These are phyloP conservation scores for Fusarium camptoceras DNA, from an alignment of 2,329 filamentous ascomycete genomes.

Conservation along the genomic window DNA sequence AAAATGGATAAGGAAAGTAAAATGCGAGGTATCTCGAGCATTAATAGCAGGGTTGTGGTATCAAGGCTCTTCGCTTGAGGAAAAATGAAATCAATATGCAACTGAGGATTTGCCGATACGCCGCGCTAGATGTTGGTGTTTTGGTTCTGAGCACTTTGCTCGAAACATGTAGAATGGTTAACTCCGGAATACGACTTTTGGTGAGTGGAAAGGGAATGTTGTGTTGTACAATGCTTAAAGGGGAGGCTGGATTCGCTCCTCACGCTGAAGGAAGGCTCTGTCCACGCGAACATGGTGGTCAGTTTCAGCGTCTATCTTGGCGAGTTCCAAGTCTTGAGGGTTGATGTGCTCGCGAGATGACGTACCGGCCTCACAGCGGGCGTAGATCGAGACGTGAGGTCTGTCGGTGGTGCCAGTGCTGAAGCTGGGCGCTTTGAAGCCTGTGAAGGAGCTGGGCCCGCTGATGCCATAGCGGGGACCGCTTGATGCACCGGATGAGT, in stretches of 20 bases:
- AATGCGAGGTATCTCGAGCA: slow-evolving; percentile 31
- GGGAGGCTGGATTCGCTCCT: slow-evolving; percentile 47
- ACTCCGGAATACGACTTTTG: slow-evolving; percentile 22
- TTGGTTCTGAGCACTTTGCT: neutral
- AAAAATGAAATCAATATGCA: slow-evolving; percentile 10
- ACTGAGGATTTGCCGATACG: slow-evolving; percentile 26
- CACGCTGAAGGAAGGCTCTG: slow-evolving; percentile 48
- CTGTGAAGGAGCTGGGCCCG: slow-evolving; percentile 31
- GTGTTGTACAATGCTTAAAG: neutral
- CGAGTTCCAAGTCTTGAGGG: slow-evolving; percentile 50
- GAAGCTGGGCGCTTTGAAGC: slow-evolving; percentile 43
- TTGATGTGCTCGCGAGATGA: slow-evolving; percentile 39
- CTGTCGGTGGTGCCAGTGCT: slow-evolving; percentile 31
- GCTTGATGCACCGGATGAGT: slow-evolving; percentile 34
- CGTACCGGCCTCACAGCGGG: slow-evolving; percentile 43
- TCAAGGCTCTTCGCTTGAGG: slow-evolving; percentile 14
- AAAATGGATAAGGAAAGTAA: slow-evolving; percentile 2
- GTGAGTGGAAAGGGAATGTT: neutral
- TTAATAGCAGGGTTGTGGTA: neutral
- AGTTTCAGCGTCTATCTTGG: slow-evolving; percentile 41
- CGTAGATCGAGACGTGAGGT: slow-evolving; percentile 40
- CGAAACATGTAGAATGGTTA: slow-evolving; percentile 11
- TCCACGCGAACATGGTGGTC: slow-evolving; percentile 47
- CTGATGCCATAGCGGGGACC: slow-evolving; percentile 28
- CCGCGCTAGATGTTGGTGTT: slow-evolving; percentile 33